Percentiles rank a stretch among this genome's conserved stretches.
Evolutionary conservation across 2,329 filamentous ascomycete species (phyloP).

Genomic region (Phyllosticta paracitricarpa): DNA sequence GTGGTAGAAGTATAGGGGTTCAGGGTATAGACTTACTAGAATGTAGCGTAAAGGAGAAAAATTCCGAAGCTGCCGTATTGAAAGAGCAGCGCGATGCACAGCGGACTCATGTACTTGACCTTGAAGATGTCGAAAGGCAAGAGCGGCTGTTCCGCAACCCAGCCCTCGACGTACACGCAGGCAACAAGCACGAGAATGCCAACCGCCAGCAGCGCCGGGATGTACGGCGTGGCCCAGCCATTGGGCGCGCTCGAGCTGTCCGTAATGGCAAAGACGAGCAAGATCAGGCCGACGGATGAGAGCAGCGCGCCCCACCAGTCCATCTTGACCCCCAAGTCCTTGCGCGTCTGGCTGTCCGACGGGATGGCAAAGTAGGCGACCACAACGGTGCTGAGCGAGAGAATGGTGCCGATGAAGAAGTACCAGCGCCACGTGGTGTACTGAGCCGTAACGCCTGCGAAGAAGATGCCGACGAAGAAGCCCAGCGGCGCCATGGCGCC

Average conservation of each 20-base stretch:
- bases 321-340: conserved; percentile 44
- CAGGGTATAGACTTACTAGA: conserved; percentile 43
- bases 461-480: conserved; percentile 54
- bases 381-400: conserved; percentile 37
- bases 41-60: conserved; percentile 59
- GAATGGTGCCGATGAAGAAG: conserved; percentile 54
- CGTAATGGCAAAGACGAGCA: conserved; percentile 64
- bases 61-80: conserved; percentile 60
- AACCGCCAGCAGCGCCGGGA: conserved; percentile 50
- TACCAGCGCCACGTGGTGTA: conserved; percentile 55
- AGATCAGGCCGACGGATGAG: conserved; percentile 53
- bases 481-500: conserved; percentile 46
- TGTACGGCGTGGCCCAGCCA: conserved; percentile 59
- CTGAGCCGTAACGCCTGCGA: conserved; percentile 49
- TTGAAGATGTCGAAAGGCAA: conserved; percentile 57
- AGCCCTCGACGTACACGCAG: conserved; percentile 58
- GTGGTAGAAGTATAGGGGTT: neutral
- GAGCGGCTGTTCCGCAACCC: conserved; percentile 55
- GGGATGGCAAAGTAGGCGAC: conserved; percentile 42
- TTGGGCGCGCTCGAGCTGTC: conserved; percentile 54
- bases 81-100: conserved; percentile 52
- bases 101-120: conserved; percentile 54
- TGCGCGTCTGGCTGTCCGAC: conserved; percentile 33
- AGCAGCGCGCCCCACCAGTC: conserved; percentile 56
- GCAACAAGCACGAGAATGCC: conserved; percentile 47